Evolutionary conservation across 169 alveolate genomes (phyloP), one percentile per base, ranked within the genome.

Genomic region (Eimeria nieschulzi): DNA sequence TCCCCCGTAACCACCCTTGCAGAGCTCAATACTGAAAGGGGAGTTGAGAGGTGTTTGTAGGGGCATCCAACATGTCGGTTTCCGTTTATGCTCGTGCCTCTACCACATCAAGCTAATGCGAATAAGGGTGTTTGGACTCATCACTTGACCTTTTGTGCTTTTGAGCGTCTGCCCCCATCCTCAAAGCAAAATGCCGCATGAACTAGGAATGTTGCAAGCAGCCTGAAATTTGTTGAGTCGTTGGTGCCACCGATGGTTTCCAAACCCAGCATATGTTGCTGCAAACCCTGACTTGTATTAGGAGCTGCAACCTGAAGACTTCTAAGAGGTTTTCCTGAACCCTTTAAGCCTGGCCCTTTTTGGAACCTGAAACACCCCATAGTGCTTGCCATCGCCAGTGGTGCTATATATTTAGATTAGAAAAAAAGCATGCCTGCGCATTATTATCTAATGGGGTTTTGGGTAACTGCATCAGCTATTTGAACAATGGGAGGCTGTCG

Each of bases 121-220:
- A 33, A 33, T 33, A 33, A 33, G 46, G 3, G 46, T 33, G 46
- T 33, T 33, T 33, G 46, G 66, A 3, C 84, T 75, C 68, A n/a
- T 51, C 68, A 8, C 87, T 55, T 21, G 71, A 82, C 90, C 90
- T 82, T 82, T 82, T 82, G 90, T 19, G 90, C 64, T 82, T 39
- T 82, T 15, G 55, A 59, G 64, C 75, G 90, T n/a, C 78, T 25
- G 78, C 90, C 78, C 63, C 90, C 90, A 82, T 82, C 90, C 71
- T 82, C 90, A 51, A 82, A 82, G 33, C 90, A 82, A 63, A 82
- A 61, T 10, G 90, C 90, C 19, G 90, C 90, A 25, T 82, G 76
- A 26, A 82, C 64, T 25, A 82, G 90, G 33, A 82, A 82, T 23
- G 90, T 61, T 61, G 59, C 53, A 51, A 39, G 21, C 21, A 82